Evolutionary conservation across 2,329 filamentous ascomycete genomes (phyloP).

Genomic region (Fusarium phyllophilum): DNA sequence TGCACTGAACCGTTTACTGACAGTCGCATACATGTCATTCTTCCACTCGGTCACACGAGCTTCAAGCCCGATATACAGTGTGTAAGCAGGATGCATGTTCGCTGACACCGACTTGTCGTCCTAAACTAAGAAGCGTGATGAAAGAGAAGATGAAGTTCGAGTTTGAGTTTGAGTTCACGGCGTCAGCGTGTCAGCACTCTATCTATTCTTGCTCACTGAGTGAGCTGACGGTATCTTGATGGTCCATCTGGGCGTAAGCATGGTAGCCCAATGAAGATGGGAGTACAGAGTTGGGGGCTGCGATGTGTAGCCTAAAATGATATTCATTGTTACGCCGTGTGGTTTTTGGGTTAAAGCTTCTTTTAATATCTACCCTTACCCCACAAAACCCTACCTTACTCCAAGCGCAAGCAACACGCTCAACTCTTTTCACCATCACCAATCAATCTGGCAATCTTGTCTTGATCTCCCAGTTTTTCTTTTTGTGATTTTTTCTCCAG

Average conservation of each 20-base stretch:
- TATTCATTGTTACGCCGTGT: not conserved
- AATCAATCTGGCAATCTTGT: no score
- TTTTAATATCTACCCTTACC: no score
- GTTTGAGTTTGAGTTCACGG: no score
- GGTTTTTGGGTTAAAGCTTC: no score
- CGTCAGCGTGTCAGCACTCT: constrained; percentile 8
- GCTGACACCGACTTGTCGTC: not conserved
- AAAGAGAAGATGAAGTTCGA: not conserved
- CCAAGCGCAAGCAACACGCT: no score
- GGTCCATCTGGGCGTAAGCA: not conserved
- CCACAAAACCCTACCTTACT: no score
- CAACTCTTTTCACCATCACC: no score
- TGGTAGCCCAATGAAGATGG: not conserved
- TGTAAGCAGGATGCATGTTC: constrained; percentile 28
- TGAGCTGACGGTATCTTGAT: constrained; percentile 7
- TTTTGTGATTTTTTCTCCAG: no score
- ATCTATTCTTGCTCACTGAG: not conserved
- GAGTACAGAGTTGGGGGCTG: not conserved
- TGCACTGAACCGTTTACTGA: not conserved
- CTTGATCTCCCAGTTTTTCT: no score
- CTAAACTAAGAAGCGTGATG: not conserved
- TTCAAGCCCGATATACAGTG: constrained; percentile 16
- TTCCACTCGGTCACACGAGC: constrained; percentile 10
- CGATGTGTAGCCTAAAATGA: not conserved
- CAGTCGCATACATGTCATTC: not conserved